Conservation (phyloP, 176 grass and related monocot genomes). For the Hordeum marinum region DNA sequence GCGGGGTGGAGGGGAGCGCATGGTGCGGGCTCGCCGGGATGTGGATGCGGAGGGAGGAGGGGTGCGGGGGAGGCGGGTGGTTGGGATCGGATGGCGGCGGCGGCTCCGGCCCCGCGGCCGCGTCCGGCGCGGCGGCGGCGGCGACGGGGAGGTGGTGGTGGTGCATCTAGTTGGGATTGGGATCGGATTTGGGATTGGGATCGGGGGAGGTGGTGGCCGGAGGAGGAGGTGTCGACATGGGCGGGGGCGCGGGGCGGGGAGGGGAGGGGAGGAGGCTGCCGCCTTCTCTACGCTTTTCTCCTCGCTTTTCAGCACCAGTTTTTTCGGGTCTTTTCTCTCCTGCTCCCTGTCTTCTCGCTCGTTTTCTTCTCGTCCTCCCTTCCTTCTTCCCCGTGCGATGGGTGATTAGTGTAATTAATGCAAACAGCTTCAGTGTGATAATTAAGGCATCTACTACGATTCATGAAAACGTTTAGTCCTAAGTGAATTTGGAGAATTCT, state of each 20-base stretch:
- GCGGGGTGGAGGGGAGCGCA: constrained; percentile 55
- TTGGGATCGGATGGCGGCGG: constrained; percentile 29
- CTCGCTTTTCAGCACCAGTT: constrained; percentile 33
- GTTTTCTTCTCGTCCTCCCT: neutral
- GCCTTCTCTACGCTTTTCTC: constrained; percentile 28
- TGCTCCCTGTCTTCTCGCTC: constrained; percentile 11
- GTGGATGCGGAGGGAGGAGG: constrained; percentile 64
- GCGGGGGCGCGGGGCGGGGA: constrained; percentile 17
- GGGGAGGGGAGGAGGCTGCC: constrained; percentile 19
- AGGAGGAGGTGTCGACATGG: constrained; percentile 30
- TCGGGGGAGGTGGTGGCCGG: constrained; percentile 13
- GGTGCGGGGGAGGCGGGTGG: constrained; percentile 19
- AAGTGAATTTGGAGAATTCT: too few species aligned
- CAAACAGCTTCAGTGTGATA: neutral
- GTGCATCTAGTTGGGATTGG: constrained; percentile 49
- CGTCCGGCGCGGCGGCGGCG: constrained; percentile 18
- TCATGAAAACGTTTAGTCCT: too few species aligned
- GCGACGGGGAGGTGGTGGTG: constrained; percentile 31
- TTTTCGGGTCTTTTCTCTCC: constrained; percentile 27
- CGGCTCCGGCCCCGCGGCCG: constrained; percentile 20
- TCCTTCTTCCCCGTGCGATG: neutral
- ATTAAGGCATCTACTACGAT: neutral
- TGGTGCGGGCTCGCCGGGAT: constrained; percentile 62
- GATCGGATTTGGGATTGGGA: constrained; percentile 7
- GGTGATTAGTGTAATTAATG: neutral